These are phyloP conservation scores for Stropharia rugosoannulata DNA, from an alignment of 768 basidiomycete species.

Conservation along the genomic window DNA sequence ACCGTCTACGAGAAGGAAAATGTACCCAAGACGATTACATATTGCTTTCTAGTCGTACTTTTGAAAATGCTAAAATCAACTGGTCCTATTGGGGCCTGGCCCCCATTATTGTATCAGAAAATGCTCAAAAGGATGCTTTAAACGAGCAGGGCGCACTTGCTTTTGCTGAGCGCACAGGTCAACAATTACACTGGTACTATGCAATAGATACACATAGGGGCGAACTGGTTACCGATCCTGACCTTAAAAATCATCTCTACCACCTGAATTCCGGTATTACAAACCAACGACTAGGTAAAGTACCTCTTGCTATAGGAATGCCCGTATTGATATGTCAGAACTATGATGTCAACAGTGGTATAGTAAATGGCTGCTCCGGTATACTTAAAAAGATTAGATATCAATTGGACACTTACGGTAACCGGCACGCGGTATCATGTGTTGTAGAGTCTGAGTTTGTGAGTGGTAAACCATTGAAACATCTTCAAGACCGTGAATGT, in stretches of 20 bases:
- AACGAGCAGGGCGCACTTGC: conserved; percentile 24
- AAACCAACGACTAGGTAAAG: conserved; percentile 24
- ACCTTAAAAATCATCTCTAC: conserved; percentile 1
- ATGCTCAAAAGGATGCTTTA: conserved; percentile 34
- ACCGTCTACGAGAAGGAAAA: conserved; percentile 20
- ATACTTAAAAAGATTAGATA: conserved; percentile 25
- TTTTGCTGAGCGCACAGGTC: conserved; percentile 21
- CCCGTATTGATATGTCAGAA: conserved; percentile 37
- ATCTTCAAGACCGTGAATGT: neutral
- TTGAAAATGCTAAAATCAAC: conserved; percentile 6
- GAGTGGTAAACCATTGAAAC: neutral
- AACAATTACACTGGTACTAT: conserved; percentile 27
- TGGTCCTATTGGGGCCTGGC: conserved; percentile 23
- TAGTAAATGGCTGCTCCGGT: conserved; percentile 35
- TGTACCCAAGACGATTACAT: conserved; percentile 24
- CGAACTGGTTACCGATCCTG: neutral
- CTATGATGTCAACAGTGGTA: conserved; percentile 33
- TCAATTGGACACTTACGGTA: conserved; percentile 10
- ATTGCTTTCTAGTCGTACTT: conserved; percentile 4
- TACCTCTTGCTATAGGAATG: conserved; percentile 39
- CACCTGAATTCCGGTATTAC: conserved; percentile 24
- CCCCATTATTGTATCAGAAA: conserved; percentile 35
- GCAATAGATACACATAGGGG: conserved; percentile 20
- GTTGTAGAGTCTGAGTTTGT: conserved; percentile 18
- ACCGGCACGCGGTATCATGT: conserved; percentile 18